Base-by-base conservation (phyloP, 352 stramenopile genomes). In the Phytopythium litorale region DNA sequence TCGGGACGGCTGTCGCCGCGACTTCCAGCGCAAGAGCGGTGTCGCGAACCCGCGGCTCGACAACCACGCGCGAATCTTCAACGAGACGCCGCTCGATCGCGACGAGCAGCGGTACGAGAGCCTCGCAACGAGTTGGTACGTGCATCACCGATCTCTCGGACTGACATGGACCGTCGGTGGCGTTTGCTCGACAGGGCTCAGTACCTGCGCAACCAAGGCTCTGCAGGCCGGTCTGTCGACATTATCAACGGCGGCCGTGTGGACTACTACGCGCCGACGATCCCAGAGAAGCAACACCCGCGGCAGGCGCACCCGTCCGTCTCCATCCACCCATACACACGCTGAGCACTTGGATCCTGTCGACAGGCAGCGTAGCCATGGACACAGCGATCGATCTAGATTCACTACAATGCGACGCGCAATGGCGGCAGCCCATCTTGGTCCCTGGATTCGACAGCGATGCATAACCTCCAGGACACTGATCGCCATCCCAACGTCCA, bases 121-220 rank as follows among this genome's bases (percentile, higher is more conserved):
- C 25, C 25, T 28, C 25, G 25, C 25, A 18, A 25, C 54, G 5
- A 30, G 9, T 54, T 32, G 32, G 45, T 15, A 16, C n/a, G 15
- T 15, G 12, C n/a, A 21, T 23, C 48, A 13, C 16, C 16, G 37
- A n/a, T n/a, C 35, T n/a, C 40, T 48, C 59, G 18, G 23, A 30
- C 45, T 30, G 7, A 38, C 23, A 38, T 21, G 28, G 25, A 15
- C 2, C 16, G 23, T 28, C 25, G 25, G 25, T 28, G 25, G 25
- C 25, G 25, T 28, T 28, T 56, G 21, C 12, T 21, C 15, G n/a
- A 37, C 52, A 92, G 80, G 45, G 81, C 83, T 21, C 81, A 90
- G 65, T n/a, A 88, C n/a, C 57, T 94, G 21, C 82, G 85, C 21
- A 91, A 94, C 55, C 66, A 92, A 73, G 73, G 75, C 62, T 75